A percentile compares a stretch with the other conserved stretches of the same genome.
phyloP scores from a whole-genome alignment of 768 basidiomycete species.

The Dacryopinax spathularia region DNA sequence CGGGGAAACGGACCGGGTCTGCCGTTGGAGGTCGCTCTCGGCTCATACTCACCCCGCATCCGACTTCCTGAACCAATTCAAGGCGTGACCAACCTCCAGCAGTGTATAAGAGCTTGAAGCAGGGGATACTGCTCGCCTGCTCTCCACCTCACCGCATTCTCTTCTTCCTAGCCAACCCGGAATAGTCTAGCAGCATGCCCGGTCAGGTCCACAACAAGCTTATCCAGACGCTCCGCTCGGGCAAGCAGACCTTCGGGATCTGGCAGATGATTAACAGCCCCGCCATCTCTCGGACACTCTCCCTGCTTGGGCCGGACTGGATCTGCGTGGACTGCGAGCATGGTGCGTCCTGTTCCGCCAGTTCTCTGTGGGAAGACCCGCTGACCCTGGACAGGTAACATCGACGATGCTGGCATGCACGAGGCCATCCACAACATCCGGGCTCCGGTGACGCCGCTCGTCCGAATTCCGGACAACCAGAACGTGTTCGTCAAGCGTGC shows the following conservation, averaged over 20 bases:
- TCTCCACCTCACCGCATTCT: not conserved
- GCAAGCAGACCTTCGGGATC: not conserved
- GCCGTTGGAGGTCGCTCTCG: not conserved
- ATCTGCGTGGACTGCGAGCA: constrained; percentile 18
- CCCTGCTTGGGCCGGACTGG: constrained; percentile 7
- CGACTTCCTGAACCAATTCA: not conserved
- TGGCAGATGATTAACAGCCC: constrained; percentile 5
- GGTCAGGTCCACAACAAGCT: constrained; percentile 1
- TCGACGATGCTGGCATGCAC: constrained; percentile 16
- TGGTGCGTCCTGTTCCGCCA: not conserved
- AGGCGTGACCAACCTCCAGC: not conserved
- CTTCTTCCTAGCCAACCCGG: too few species aligned
- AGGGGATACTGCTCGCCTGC: not conserved
- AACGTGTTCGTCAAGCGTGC: constrained; percentile 25
- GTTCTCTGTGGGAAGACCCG: not conserved
- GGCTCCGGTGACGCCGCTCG: constrained; percentile 20
- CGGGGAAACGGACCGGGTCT: not conserved
- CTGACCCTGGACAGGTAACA: constrained; percentile 9
- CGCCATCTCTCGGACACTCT: constrained; percentile 3
- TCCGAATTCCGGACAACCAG: constrained; percentile 23
- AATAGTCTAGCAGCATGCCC: not conserved
- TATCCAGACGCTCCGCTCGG: not conserved
- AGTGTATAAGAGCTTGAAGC: not conserved
- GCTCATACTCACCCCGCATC: not conserved
- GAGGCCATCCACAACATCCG: constrained; percentile 18